Percentiles rank a stretch among this genome's conserved stretches.
Evolutionary conservation across 139 green algal species (phyloP).

Genomic region (Picochlorum costavermella): DNA sequence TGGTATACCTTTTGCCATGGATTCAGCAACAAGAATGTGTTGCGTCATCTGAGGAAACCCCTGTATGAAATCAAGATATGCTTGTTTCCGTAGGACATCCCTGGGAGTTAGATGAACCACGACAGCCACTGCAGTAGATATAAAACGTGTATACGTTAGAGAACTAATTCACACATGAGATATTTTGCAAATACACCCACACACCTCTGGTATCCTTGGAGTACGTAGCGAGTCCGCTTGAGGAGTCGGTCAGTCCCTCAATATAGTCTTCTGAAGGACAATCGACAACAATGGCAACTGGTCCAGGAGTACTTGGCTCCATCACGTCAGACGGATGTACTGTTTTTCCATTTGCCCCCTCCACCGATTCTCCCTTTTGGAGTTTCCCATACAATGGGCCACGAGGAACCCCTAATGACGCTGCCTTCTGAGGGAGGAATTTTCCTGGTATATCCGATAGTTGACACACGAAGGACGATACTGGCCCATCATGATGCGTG

Average conservation of each 20-base stretch:
- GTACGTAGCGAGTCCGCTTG: slow-evolving; percentile 5
- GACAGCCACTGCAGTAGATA: slow-evolving; percentile 21
- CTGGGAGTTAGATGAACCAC: slow-evolving; percentile 56
- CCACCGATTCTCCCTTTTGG: slow-evolving; percentile 57
- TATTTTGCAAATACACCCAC: background rate
- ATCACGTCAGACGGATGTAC: slow-evolving; percentile 65
- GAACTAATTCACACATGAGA: no score
- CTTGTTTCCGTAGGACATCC: slow-evolving; percentile 27
- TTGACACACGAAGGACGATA: slow-evolving; percentile 60
- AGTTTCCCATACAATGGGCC: slow-evolving; percentile 68
- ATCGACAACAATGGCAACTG: slow-evolving; percentile 77
- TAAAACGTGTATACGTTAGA: no score
- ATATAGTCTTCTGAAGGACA: slow-evolving; percentile 51
- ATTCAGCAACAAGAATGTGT: slow-evolving; percentile 43
- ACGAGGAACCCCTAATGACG: slow-evolving; percentile 55
- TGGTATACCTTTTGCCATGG: background rate
- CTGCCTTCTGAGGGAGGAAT: slow-evolving; percentile 73
- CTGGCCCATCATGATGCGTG: slow-evolving; percentile 13
- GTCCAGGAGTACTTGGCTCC: slow-evolving; percentile 53
- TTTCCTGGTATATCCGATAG: slow-evolving; percentile 71
- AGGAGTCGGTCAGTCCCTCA: slow-evolving; percentile 15
- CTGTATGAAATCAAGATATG: slow-evolving; percentile 32
- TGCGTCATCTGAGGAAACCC: slow-evolving; percentile 18
- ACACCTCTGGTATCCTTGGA: slow-evolving; percentile 13
- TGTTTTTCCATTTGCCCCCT: slow-evolving; percentile 29